Conservation (phyloP, 2,329 filamentous ascomycete genomes). For the Cladosporium colombiae region DNA sequence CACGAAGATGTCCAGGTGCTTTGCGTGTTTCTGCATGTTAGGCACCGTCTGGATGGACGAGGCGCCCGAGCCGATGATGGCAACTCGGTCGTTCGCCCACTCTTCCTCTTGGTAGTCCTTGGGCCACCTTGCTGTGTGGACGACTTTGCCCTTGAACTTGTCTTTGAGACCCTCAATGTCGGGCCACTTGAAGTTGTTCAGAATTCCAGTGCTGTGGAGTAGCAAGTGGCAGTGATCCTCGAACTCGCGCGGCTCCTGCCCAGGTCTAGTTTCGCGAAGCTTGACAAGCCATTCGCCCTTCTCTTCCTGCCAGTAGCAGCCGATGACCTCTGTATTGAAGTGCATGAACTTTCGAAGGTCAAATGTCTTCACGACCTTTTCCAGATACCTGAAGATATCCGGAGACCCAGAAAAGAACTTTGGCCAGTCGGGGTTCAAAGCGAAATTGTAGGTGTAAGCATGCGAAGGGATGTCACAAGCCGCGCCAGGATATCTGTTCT, state of each 20-base stretch:
- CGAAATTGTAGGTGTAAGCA: constrained; percentile 49
- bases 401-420: constrained; percentile 49
- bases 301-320: constrained; percentile 52
- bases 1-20: constrained; percentile 51
- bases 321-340: constrained; percentile 51
- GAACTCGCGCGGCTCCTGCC: constrained; percentile 40
- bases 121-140: constrained; percentile 51
- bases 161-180: constrained; percentile 44
- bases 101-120: constrained; percentile 47
- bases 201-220: constrained; percentile 46
- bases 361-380: constrained; percentile 52
- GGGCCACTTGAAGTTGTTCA: constrained; percentile 34
- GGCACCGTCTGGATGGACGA: constrained; percentile 50
- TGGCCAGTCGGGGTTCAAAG: constrained; percentile 50
- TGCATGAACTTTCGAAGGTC: constrained; percentile 55
- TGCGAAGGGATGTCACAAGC: constrained; percentile 51
- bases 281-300: constrained; percentile 53
- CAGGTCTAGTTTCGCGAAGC: constrained; percentile 43
- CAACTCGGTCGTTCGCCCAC: constrained; percentile 46
- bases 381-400: constrained; percentile 52
- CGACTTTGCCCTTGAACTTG: constrained; percentile 45
- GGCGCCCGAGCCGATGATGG: constrained; percentile 49
- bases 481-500: constrained; percentile 43
- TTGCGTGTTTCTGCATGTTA: constrained; percentile 48
- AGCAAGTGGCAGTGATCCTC: constrained; percentile 48